Percentiles rank a stretch among this genome's conserved stretches.
These are phyloP conservation scores for Cyclotella sp. DNA, from an alignment of 108 stramenopile genomes.

Conservation along the genomic window DNA sequence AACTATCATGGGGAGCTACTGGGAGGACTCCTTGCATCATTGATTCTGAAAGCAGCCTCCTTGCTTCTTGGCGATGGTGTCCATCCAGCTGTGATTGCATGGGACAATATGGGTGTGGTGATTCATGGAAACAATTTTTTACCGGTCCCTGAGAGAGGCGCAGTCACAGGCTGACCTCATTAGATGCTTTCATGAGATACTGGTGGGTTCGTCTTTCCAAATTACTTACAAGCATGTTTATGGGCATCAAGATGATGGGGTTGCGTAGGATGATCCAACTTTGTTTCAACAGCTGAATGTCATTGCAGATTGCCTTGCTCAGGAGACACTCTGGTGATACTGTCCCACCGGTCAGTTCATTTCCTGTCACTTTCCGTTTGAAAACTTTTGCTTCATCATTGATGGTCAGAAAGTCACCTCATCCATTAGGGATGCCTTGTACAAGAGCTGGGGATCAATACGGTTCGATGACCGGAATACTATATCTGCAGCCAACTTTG, in stretches of 20 bases:
- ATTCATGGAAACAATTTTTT: not conserved
- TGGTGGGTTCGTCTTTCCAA: not conserved
- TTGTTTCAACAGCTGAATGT: slow-evolving; percentile 1
- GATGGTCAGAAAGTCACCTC: slow-evolving; percentile 18
- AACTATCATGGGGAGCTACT: slow-evolving; percentile 14
- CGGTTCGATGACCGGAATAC: not conserved
- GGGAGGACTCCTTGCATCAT: not conserved
- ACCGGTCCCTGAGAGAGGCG: slow-evolving; percentile 3
- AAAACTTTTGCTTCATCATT: not conserved
- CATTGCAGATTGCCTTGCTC: not conserved
- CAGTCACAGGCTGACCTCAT: slow-evolving; percentile 19
- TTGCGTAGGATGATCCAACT: not conserved
- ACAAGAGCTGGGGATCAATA: slow-evolving; percentile 3
- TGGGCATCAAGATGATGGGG: slow-evolving; percentile 11
- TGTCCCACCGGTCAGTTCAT: not conserved
- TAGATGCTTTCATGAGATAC: not conserved
- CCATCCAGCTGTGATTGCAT: not conserved
- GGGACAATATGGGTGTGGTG: slow-evolving; percentile 21
- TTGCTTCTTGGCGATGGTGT: not conserved
- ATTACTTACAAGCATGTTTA: slow-evolving; percentile 10
- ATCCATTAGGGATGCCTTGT: not conserved
- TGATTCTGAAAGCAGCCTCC: not conserved
- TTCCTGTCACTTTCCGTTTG: slow-evolving; percentile 4
- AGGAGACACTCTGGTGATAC: not conserved
- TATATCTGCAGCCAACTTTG: not conserved